These are phyloP conservation scores for Chytridiales sp. DNA, from an alignment of 371 early-diverging fungal genomes.

Conservation along the genomic window DNA sequence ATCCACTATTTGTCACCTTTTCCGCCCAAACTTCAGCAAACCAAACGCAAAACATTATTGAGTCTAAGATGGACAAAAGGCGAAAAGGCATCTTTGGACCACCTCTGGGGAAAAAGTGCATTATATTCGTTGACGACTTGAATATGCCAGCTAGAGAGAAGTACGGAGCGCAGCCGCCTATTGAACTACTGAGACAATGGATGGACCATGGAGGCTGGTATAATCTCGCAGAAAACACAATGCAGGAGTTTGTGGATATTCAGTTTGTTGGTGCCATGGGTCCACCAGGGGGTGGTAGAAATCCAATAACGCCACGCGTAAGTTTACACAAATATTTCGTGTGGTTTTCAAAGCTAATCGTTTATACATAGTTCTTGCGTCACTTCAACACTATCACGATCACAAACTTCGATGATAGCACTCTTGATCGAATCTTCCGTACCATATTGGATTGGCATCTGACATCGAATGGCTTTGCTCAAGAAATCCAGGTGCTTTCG, in stretches of 20 bases:
- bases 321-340: slow-evolving; percentile 2
- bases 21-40: slow-evolving; percentile 55
- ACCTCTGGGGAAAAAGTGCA: slow-evolving; percentile 44
- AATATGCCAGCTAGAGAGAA: slow-evolving; percentile 55
- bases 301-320: slow-evolving; percentile 48
- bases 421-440: slow-evolving; percentile 47
- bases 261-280: slow-evolving; percentile 59
- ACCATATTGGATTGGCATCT: slow-evolving; percentile 56
- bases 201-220: slow-evolving; percentile 60
- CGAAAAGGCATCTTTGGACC: slow-evolving; percentile 55
- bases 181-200: slow-evolving; percentile 55
- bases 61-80: slow-evolving; percentile 54
- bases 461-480: slow-evolving; percentile 35
- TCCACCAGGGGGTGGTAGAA: slow-evolving; percentile 53
- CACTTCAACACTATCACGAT: slow-evolving; percentile 54
- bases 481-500: slow-evolving; percentile 30
- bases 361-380: slow-evolving; percentile 38
- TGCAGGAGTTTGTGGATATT: slow-evolving; percentile 53
- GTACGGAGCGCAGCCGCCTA: slow-evolving; percentile 58
- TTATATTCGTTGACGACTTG: slow-evolving; percentile 57
- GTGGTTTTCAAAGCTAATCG: not conserved
- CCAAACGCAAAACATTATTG: slow-evolving; percentile 56
- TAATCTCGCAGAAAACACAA: slow-evolving; percentile 44
- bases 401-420: slow-evolving; percentile 47
- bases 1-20: slow-evolving; percentile 51